Percentiles rank a stretch among this genome's conserved stretches.
Conservation (phyloP, 2,329 filamentous ascomycete genomes). For the Xylariaceae sp. region DNA sequence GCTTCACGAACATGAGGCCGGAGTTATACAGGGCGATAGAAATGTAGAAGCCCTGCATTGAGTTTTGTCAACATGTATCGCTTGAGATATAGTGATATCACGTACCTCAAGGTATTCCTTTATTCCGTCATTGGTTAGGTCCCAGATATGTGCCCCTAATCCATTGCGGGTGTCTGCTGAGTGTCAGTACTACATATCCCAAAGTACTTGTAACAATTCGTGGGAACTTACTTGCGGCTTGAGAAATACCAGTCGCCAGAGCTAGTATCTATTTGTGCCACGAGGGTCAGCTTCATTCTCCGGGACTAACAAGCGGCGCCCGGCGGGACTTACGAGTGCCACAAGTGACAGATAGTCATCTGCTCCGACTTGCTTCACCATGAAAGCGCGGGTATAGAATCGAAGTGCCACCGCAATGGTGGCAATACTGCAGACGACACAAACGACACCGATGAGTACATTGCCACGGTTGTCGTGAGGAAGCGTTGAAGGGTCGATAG, state of each 20-base stretch:
- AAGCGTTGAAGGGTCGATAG: constrained; percentile 3
- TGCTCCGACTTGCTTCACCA: constrained; percentile 25
- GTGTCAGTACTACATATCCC: constrained; percentile 3
- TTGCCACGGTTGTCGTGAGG: constrained; percentile 17
- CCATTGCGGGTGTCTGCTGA: constrained; percentile 18
- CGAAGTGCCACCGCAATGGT: constrained; percentile 23
- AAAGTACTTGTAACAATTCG: not conserved
- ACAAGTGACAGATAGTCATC: constrained; percentile 30
- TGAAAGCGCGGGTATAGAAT: constrained; percentile 24
- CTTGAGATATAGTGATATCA: not conserved
- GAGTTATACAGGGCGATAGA: constrained; percentile 34
- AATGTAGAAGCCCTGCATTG: constrained; percentile 31
- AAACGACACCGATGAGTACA: constrained; percentile 20
- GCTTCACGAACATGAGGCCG: constrained; percentile 31
- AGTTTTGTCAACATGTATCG: not conserved
- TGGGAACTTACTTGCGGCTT: constrained; percentile 18
- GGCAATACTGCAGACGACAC: constrained; percentile 20
- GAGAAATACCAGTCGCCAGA: constrained; percentile 18
- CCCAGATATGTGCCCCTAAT: constrained; percentile 20
- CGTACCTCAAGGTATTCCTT: constrained; percentile 17
- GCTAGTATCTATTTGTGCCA: constrained; percentile 10
- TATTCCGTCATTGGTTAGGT: constrained; percentile 10
- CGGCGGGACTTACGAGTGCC: constrained; percentile 31
- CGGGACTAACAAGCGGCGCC: not conserved
- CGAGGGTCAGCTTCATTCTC: not conserved